Evolutionary conservation across 495 filamentous ascomycete species (phyloP).

Genomic region (Aspergillus incahuasiensis): DNA sequence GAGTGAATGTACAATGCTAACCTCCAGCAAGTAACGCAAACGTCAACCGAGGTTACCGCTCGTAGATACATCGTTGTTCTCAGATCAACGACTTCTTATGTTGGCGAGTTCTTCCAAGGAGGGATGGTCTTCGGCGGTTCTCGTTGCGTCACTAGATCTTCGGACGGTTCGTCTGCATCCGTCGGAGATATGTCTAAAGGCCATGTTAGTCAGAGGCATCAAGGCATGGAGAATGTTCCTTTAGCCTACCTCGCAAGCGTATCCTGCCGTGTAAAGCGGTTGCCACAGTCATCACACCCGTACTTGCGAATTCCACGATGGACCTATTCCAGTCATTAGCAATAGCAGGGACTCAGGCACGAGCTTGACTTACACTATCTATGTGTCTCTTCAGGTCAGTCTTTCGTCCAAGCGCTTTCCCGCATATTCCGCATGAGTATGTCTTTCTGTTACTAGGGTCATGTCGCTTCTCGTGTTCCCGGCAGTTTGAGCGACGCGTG

Average conservation of each 20-base stretch:
- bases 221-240: too few species aligned
- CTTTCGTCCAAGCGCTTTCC: conserved; percentile 50
- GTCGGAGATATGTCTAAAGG: conserved; percentile 17
- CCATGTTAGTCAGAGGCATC: conserved; percentile 8
- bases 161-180: conserved; percentile 12
- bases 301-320: conserved; percentile 71
- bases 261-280: conserved; percentile 75
- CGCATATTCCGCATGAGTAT: conserved; percentile 62
- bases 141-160: background rate
- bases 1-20: conserved; percentile 1
- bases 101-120: background rate
- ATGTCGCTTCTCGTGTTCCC: conserved; percentile 86
- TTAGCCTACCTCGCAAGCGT: conserved; percentile 67
- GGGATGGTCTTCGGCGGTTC: background rate
- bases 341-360: background rate
- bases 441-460: conserved; percentile 68
- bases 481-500: conserved; percentile 84
- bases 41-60: background rate
- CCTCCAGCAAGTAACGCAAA: background rate
- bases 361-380: conserved; percentile 57
- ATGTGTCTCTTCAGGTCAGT: conserved; percentile 81
- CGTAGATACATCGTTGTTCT: background rate
- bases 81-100: background rate
- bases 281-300: conserved; percentile 66
- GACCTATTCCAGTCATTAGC: conserved; percentile 38